Percentiles rank a stretch among this genome's conserved stretches.
Conservation (phyloP, 2,329 filamentous ascomycete genomes). For the Cordyceps javanica region DNA sequence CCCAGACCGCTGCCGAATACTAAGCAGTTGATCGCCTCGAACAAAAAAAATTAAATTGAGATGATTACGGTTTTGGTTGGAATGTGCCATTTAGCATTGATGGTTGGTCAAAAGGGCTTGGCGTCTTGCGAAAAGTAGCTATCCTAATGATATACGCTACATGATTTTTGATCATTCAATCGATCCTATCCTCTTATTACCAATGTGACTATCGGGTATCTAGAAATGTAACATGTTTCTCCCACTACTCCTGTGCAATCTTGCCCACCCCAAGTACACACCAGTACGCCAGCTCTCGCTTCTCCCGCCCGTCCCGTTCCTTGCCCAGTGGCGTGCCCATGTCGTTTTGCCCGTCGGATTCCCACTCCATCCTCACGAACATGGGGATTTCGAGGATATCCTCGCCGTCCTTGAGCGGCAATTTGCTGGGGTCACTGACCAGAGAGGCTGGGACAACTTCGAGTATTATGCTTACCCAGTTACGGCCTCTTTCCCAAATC, state of each 20-base stretch:
- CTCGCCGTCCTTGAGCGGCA: slow-evolving; percentile 52
- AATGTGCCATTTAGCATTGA: slow-evolving; percentile 25
- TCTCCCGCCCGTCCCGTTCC: slow-evolving; percentile 63
- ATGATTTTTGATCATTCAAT: slow-evolving; percentile 11
- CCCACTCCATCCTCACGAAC: slow-evolving; percentile 90
- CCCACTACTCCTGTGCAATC: slow-evolving; percentile 50
- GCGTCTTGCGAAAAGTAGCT: slow-evolving; percentile 46
- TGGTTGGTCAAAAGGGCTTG: slow-evolving; percentile 40
- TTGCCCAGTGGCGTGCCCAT: slow-evolving; percentile 47
- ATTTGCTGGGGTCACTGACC: slow-evolving; percentile 35
- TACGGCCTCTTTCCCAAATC: slow-evolving; percentile 89
- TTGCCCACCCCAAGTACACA: slow-evolving; percentile 83
- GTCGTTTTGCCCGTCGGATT: slow-evolving; percentile 61
- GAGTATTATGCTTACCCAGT: slow-evolving; percentile 91
- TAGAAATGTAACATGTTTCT: slow-evolving; percentile 15
- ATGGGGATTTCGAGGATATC: slow-evolving; percentile 82
- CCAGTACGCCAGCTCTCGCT: slow-evolving; percentile 91
- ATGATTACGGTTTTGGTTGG: slow-evolving; percentile 22
- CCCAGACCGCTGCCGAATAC: slow-evolving; percentile 75
- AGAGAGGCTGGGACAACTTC: slow-evolving; percentile 71
- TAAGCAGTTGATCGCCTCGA: slow-evolving; percentile 43
- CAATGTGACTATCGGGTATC: slow-evolving; percentile 33
- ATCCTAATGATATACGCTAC: slow-evolving; percentile 33
- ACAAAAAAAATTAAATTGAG: slow-evolving; percentile 11
- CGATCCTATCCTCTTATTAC: slow-evolving; percentile 1